Evolutionary conservation across 2,329 filamentous ascomycete genomes (phyloP).

Genomic region (Venturiaceae sp.): DNA sequence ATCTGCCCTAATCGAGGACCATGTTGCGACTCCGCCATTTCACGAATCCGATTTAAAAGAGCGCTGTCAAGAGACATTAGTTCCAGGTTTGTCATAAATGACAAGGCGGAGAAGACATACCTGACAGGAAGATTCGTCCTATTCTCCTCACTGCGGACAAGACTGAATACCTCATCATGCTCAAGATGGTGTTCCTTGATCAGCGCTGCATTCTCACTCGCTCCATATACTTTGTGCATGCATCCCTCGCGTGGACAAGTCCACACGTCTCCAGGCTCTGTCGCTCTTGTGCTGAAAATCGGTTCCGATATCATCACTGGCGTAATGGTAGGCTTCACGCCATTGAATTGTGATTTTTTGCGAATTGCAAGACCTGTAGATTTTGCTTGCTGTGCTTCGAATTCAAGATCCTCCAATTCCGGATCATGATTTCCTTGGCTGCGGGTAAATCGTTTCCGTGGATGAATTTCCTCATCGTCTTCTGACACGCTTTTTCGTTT

Average conservation of each 20-base stretch:
- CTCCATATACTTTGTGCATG: slow-evolving; percentile 51
- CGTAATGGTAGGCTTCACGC: neutral
- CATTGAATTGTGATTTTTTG: neutral
- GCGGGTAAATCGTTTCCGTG: slow-evolving; percentile 5
- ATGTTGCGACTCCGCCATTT: slow-evolving; percentile 25
- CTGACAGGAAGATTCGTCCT: slow-evolving; percentile 9
- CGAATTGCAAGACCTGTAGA: slow-evolving; percentile 2
- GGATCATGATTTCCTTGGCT: slow-evolving; percentile 2
- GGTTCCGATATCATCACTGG: slow-evolving; percentile 20
- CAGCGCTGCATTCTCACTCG: slow-evolving; percentile 44
- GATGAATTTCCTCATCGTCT: slow-evolving; percentile 11
- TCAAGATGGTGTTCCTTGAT: slow-evolving; percentile 53
- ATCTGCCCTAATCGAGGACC: neutral
- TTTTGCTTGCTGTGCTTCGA: slow-evolving; percentile 5
- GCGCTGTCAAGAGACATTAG: slow-evolving; percentile 18
- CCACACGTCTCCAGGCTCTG: slow-evolving; percentile 56
- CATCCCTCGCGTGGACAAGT: slow-evolving; percentile 56
- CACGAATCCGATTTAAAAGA: slow-evolving; percentile 36
- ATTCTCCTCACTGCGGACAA: slow-evolving; percentile 16
- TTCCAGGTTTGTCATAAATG: neutral
- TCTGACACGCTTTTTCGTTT: slow-evolving; percentile 18
- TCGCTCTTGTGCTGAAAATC: slow-evolving; percentile 23
- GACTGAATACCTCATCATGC: slow-evolving; percentile 40
- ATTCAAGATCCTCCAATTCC: slow-evolving; percentile 7
- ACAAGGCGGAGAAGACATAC: neutral